phyloP scores from a whole-genome alignment of 495 filamentous ascomycete species.

The Evernia prunastri region DNA sequence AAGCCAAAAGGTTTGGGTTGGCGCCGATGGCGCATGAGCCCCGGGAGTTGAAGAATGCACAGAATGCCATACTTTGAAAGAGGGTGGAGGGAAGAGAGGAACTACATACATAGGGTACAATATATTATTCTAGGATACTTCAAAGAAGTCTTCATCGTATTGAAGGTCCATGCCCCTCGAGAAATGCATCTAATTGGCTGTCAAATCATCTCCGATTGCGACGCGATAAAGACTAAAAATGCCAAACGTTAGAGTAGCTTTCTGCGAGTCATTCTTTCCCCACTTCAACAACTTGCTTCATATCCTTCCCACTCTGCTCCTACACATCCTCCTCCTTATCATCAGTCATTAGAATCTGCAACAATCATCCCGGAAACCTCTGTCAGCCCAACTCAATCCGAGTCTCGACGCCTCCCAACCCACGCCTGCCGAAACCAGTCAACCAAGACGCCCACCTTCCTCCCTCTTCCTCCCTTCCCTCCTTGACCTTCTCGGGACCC shows the following conservation, averaged over 20 bases:
- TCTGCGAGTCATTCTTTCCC: neutral
- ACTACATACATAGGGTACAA: too few relatives aligned
- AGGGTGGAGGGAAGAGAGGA: neutral
- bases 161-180: neutral
- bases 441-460: neutral
- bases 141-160: neutral
- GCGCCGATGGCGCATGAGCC: neutral
- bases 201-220: neutral
- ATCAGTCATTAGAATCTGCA: neutral
- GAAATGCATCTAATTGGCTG: neutral
- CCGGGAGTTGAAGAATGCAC: neutral
- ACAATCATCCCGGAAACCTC: neutral
- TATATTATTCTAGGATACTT: neutral
- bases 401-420: neutral
- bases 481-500: neutral
- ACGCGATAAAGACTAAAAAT: neutral
- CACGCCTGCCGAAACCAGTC: neutral
- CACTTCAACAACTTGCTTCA: neutral
- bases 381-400: neutral
- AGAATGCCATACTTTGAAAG: neutral
- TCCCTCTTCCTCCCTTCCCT: neutral
- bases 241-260: neutral
- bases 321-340: neutral
- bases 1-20: neutral
- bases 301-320: neutral